These are phyloP conservation scores for Arthroderma uncinatum DNA, from an alignment of 2,329 filamentous ascomycete species.

Conservation along the genomic window DNA sequence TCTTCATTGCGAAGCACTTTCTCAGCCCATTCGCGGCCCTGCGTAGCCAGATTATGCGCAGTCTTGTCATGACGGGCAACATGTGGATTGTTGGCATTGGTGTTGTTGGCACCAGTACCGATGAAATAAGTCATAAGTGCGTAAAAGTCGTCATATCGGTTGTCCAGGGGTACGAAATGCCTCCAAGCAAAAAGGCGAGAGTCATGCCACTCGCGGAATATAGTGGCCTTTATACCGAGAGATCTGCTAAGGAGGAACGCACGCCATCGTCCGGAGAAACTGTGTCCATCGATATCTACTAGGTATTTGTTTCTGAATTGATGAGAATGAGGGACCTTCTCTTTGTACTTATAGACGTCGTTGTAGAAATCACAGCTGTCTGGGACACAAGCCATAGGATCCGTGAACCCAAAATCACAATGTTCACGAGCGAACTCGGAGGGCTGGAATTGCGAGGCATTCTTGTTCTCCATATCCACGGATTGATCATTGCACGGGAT, in stretches of 20 bases:
- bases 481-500: constrained; percentile 6
- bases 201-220: constrained; percentile 76
- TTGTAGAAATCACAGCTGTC: constrained; percentile 39
- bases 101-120: constrained; percentile 47
- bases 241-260: constrained; percentile 59
- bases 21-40: constrained; percentile 58
- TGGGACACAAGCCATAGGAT: constrained; percentile 29
- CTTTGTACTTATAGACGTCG: constrained; percentile 28
- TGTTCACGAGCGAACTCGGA: constrained; percentile 33
- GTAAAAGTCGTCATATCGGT: constrained; percentile 59
- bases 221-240: constrained; percentile 63
- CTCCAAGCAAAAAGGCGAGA: constrained; percentile 62
- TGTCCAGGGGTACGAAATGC: constrained; percentile 73
- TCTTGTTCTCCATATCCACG: constrained; percentile 34
- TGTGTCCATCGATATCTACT: constrained; percentile 66
- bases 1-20: constrained; percentile 58
- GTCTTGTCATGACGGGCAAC: constrained; percentile 37
- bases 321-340: constrained; percentile 23
- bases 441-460: constrained; percentile 22
- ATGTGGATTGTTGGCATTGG: not conserved
- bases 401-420: constrained; percentile 34
- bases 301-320: constrained; percentile 53
- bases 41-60: constrained; percentile 53
- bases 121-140: constrained; percentile 65
- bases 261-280: constrained; percentile 57